Evolutionary conservation across 345 rosid species (phyloP).

Genomic region (Hypericum perforatum): DNA sequence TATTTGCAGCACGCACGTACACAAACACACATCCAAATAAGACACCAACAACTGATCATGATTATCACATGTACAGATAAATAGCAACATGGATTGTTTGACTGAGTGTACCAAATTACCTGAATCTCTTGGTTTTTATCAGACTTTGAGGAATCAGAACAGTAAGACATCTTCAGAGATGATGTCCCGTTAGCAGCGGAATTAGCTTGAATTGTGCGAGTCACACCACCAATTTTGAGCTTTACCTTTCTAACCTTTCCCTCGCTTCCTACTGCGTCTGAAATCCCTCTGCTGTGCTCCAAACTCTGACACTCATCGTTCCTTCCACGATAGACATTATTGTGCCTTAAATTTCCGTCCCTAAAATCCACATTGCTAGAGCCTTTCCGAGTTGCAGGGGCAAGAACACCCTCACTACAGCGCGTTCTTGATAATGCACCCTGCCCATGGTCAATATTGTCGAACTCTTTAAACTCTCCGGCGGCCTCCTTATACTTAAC

Average conservation of each 20-base stretch:
- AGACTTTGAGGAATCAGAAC: conserved; percentile 24
- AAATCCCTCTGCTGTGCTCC: conserved; percentile 24
- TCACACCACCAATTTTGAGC: conserved; percentile 55
- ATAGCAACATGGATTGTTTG: background rate
- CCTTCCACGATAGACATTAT: conserved; percentile 16
- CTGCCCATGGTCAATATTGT: conserved; percentile 28
- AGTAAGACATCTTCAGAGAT: conserved; percentile 26
- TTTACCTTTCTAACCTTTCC: conserved; percentile 56
- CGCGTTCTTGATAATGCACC: conserved; percentile 30
- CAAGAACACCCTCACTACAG: conserved; percentile 68
- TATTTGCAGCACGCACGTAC: too few relatives aligned
- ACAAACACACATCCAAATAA: too few relatives aligned
- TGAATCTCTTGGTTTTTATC: conserved; percentile 30
- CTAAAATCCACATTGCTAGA: conserved; percentile 16
- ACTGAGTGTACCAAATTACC: conserved; percentile 30
- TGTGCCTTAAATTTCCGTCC: conserved; percentile 16
- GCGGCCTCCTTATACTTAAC: conserved; percentile 25
- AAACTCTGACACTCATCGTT: conserved; percentile 38
- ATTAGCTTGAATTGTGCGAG: conserved; percentile 41
- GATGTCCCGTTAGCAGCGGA: conserved; percentile 40
- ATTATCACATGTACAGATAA: background rate
- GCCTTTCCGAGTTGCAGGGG: conserved; percentile 61
- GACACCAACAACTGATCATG: background rate
- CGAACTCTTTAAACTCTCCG: conserved; percentile 27
- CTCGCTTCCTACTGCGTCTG: conserved; percentile 31